A percentile compares a stretch with the other conserved stretches of the same genome.
phyloP scores from a whole-genome alignment of 768 basidiomycete genomes.

The Pleurotus cornucopiae region DNA sequence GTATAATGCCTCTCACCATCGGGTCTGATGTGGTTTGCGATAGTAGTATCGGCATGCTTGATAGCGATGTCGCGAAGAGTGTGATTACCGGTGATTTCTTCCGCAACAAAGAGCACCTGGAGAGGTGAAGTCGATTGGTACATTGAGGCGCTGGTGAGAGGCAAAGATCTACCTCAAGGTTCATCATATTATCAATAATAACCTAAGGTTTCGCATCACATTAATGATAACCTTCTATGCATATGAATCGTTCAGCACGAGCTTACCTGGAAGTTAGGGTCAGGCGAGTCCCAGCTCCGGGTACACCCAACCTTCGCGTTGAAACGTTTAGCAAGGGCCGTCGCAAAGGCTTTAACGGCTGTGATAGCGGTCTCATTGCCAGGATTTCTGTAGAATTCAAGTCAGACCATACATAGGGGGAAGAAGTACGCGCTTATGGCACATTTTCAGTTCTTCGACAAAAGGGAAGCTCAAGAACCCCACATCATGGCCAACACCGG shows the following conservation, averaged over 20 bases:
- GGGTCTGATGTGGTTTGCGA: constrained; percentile 58
- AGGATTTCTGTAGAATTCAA: constrained; percentile 42
- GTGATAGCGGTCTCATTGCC: constrained; percentile 49
- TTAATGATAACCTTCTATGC: background rate
- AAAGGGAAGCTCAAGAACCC: constrained; percentile 73
- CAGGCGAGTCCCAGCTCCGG: constrained; percentile 59
- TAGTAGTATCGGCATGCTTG: constrained; percentile 63
- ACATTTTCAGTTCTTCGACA: constrained; percentile 57
- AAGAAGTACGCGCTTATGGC: constrained; percentile 19
- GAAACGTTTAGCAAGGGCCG: constrained; percentile 52
- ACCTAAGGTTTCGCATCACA: constrained; percentile 32
- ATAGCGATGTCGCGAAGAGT: constrained; percentile 59
- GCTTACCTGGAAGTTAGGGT: constrained; percentile 56
- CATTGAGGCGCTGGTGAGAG: background rate
- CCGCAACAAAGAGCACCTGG: constrained; percentile 49
- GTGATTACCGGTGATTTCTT: constrained; percentile 52
- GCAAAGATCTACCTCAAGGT: constrained; percentile 41
- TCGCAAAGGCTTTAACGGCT: constrained; percentile 55
- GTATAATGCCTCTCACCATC: constrained; percentile 40
- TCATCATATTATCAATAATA: constrained; percentile 83
- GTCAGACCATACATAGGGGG: background rate
- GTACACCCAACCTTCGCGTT: constrained; percentile 61
- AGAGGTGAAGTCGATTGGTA: background rate
- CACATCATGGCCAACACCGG: constrained; percentile 59
- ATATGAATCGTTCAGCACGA: too few species aligned